Conservation (phyloP, 2,329 filamentous ascomycete genomes). For the Talaromyces verruculosus region DNA sequence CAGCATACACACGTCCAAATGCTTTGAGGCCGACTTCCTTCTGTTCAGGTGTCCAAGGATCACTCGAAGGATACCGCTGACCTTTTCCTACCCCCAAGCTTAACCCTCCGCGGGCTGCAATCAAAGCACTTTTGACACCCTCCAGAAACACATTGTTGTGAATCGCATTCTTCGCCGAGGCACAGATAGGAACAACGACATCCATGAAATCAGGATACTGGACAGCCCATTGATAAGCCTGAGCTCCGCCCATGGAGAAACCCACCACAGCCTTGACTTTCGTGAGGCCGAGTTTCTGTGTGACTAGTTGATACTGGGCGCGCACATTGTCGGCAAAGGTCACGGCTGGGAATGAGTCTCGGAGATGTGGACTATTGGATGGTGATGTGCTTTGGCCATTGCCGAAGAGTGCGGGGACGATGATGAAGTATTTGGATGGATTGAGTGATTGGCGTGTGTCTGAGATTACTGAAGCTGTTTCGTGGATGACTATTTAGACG, state of each 20-base stretch:
- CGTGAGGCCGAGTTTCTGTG: slow-evolving; percentile 59
- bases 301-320: slow-evolving; percentile 66
- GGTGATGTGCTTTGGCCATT: slow-evolving; percentile 69
- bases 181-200: slow-evolving; percentile 65
- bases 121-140: slow-evolving; percentile 60
- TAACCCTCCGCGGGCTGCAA: slow-evolving; percentile 54
- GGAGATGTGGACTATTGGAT: slow-evolving; percentile 56
- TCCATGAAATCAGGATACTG: slow-evolving; percentile 67
- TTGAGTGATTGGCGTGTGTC: slow-evolving; percentile 44
- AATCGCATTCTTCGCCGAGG: slow-evolving; percentile 61
- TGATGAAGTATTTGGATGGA: slow-evolving; percentile 66
- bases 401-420: slow-evolving; percentile 67
- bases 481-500: background rate
- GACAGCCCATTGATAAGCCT: slow-evolving; percentile 64
- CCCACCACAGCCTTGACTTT: slow-evolving; percentile 64
- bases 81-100: slow-evolving; percentile 52
- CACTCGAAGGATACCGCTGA: slow-evolving; percentile 44
- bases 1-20: slow-evolving; percentile 72
- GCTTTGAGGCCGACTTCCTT: slow-evolving; percentile 64
- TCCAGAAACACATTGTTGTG: slow-evolving; percentile 70
- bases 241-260: slow-evolving; percentile 70
- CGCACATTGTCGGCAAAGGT: slow-evolving; percentile 68
- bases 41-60: slow-evolving; percentile 56
- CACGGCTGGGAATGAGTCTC: slow-evolving; percentile 56
- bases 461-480: slow-evolving; percentile 2